Percentiles rank a stretch among this genome's conserved stretches.
Evolutionary conservation across 2,329 filamentous ascomycete species (phyloP).

Genomic region (Diaporthe longicolla): DNA sequence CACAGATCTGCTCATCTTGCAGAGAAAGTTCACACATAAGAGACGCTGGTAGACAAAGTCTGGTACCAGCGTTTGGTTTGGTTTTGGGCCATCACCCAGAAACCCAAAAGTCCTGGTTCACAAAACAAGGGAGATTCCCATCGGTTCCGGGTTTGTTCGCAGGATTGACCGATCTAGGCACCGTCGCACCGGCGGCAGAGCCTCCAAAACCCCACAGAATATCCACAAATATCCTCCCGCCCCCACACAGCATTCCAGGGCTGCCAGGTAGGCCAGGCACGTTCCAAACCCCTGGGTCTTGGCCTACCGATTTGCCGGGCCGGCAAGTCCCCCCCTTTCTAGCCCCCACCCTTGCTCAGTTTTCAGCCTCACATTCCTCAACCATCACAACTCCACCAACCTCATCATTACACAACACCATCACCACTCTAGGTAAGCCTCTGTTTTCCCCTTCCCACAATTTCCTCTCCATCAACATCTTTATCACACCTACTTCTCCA

Average conservation of each 20-base stretch:
- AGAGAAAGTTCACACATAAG: neutral
- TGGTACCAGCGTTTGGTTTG: slow-evolving; percentile 11
- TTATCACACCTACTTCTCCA: too few relatives aligned
- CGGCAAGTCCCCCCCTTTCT: too few relatives aligned
- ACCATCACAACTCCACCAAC: too few relatives aligned
- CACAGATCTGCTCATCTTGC: neutral
- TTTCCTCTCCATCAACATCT: too few relatives aligned
- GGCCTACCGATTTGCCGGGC: too few relatives aligned
- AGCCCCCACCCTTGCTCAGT: too few relatives aligned
- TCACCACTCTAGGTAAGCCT: too few relatives aligned
- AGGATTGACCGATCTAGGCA: slow-evolving; percentile 19
- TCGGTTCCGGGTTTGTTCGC: slow-evolving; percentile 16
- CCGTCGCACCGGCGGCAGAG: slow-evolving; percentile 3
- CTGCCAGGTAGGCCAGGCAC: neutral
- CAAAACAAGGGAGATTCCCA: slow-evolving; percentile 21
- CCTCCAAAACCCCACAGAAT: slow-evolving; percentile 16
- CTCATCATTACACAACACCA: too few relatives aligned
- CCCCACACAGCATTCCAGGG: slow-evolving; percentile 6
- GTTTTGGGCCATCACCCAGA: neutral
- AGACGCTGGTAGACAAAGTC: neutral
- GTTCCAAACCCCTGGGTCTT: slow-evolving; percentile 29
- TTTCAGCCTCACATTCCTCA: too few relatives aligned
- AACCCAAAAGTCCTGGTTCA: neutral
- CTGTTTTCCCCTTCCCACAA: too few relatives aligned
- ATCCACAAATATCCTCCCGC: slow-evolving; percentile 28